A percentile compares a stretch with the other conserved stretches of the same genome.
These are phyloP conservation scores for Xylaria cubensis DNA, from an alignment of 495 filamentous ascomycete species.

Conservation along the genomic window DNA sequence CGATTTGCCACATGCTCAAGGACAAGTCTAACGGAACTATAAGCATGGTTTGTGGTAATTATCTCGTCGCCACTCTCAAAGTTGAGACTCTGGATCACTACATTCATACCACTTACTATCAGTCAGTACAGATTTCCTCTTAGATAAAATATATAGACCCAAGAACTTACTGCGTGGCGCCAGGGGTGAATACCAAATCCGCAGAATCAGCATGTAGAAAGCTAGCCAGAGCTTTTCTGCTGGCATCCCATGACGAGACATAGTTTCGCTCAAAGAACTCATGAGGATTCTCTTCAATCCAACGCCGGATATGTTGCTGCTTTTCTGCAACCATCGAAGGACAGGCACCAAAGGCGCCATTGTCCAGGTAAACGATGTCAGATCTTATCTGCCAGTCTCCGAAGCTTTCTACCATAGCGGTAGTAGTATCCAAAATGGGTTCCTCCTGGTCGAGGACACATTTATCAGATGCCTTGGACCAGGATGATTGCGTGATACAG, in stretches of 20 bases:
- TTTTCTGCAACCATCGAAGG: not conserved
- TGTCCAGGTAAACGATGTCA: slow-evolving; percentile 10
- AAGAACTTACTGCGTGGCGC: not conserved
- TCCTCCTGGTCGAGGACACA: not conserved
- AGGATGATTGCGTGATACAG: not conserved
- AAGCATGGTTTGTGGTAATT: slow-evolving; percentile 14
- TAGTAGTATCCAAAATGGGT: slow-evolving; percentile 3
- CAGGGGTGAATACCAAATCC: slow-evolving; percentile 4
- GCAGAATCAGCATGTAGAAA: not conserved
- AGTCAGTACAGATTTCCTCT: not conserved
- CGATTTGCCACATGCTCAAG: not conserved
- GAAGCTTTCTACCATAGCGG: slow-evolving; percentile 13
- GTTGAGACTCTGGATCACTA: slow-evolving; percentile 1
- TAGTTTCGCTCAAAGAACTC: slow-evolving; percentile 10
- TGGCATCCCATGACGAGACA: not conserved
- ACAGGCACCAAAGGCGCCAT: slow-evolving; percentile 9
- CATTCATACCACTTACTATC: slow-evolving; percentile 4
- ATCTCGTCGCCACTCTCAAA: slow-evolving; percentile 8
- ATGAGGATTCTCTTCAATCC: slow-evolving; percentile 15
- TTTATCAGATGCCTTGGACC: not conserved
- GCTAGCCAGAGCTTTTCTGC: not conserved
- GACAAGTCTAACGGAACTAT: slow-evolving; percentile 5
- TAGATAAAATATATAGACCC: not conserved
- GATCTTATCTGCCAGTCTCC: slow-evolving; percentile 12
- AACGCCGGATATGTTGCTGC: slow-evolving; percentile 4